Base-by-base conservation (phyloP, 139 green algal species). In the Volvox reticuliferus region DNA sequence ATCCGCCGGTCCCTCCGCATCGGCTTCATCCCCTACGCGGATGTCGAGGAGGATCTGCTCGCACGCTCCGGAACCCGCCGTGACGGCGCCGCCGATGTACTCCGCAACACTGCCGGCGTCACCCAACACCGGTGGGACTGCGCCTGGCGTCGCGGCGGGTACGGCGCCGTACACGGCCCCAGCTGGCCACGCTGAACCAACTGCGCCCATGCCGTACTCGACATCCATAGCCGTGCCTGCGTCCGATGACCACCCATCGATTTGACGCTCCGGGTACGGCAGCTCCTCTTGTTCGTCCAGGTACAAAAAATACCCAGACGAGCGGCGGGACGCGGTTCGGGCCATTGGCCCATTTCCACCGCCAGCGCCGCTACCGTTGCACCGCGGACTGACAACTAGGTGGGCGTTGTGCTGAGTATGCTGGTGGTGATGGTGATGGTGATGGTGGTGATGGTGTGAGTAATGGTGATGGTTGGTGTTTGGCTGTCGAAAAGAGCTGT, bases 41-140 rank as follows among this genome's bases (percentile, higher is more conserved):
- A 90, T 90, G 73, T 90, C 86, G 6, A 90, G 71, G 26, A 90
- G 44, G 50, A 90, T 84, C 50, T 84, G 73, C 71, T 63, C 86
- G 22, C 71, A 73, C 6, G 61, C 79, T n/a, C 13, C 79, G 36
- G 76, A 36, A 2, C 13, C 79, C 1, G 36, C 20, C 36, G 78
- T 44, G 12, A 35, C 18, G 32, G 30, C 32, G 71, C 28, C 71
- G 71, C 28, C 19, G 20, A 30, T 79, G 71, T 12, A n/a, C 14
- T 18, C 71, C 28, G 28, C 71, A 6, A n/a, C 71, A 19, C 26
- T 20, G 9, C 71, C 20, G 71, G 28, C 71, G 71, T 19, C 71
- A 17, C 75, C 75, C n/a, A 81, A 24, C 30, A 30, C 30, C 75
- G 44, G 32, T 17, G 75, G 33, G 32, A 24, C 36, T 22, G 36